These are phyloP conservation scores for Kingdonia uniflora DNA, from an alignment of 164 flowering plant species.

Conservation along the genomic window DNA sequence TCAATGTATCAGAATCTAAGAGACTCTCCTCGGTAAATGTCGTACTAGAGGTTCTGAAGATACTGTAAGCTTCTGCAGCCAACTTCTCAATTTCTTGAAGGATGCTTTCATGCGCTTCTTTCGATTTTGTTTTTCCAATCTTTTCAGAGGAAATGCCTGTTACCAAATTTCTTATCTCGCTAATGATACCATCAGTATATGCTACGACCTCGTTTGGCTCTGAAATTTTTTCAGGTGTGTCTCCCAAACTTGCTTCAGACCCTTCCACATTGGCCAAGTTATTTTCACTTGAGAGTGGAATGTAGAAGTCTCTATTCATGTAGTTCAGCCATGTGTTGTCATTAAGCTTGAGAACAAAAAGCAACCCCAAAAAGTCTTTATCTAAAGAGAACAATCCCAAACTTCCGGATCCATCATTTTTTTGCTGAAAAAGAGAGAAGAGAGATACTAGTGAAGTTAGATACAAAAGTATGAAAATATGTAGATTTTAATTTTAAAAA, in stretches of 20 bases:
- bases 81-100: conserved; percentile 93
- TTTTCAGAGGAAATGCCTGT: conserved; percentile 64
- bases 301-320: conserved; percentile 63
- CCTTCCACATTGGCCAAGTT: conserved; percentile 6
- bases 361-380: conserved; percentile 43
- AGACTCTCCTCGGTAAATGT: conserved; percentile 39
- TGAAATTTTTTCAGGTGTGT: conserved; percentile 15
- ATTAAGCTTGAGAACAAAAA: conserved; percentile 77
- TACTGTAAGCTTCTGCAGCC: conserved; percentile 98
- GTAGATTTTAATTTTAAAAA: not conserved
- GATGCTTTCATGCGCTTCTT: conserved; percentile 58
- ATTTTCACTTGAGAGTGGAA: conserved; percentile 45
- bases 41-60: conserved; percentile 62
- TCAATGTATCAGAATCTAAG: conserved; percentile 24
- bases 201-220: conserved; percentile 22
- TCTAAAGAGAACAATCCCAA: conserved; percentile 53
- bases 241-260: conserved; percentile 9
- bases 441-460: too few species aligned
- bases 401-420: conserved; percentile 49
- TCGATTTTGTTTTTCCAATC: conserved; percentile 40
- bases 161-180: conserved; percentile 68
- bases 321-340: conserved; percentile 65
- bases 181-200: conserved; percentile 64
- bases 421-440: conserved; percentile 40
- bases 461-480: too few species aligned